Base-by-base conservation (phyloP, 495 filamentous ascomycete genomes). In the Penicillium angulare region DNA sequence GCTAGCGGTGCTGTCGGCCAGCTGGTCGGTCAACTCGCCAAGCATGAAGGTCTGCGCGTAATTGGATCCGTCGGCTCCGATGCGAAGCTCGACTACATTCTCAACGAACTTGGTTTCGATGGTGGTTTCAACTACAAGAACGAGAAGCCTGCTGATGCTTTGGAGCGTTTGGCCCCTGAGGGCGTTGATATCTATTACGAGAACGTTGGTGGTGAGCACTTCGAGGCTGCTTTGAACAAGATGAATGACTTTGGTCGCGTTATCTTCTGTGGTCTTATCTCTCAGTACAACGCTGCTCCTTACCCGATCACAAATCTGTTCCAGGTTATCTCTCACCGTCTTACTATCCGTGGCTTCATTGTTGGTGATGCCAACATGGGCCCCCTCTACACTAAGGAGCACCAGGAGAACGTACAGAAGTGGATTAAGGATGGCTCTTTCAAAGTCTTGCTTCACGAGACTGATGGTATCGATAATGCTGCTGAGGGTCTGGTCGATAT, bases 111-210 rank as follows among this genome's bases (percentile, higher is more conserved):
- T 15, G 78, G 79, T 18, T 89, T 88, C 55, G 84, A 87, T 43
- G 83, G 72, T 27, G 85, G 81, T 6, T 89, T 88, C 71, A 88
- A 89, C 67, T 89, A 89, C 71, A 89, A 89, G 79, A 87, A 75
- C 18, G 85, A 86, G 71, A 81, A 82, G 57, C 75, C 86, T 15
- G 59, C 59, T 1, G 85, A 88, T 39, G 92, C 90, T 1, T 72
- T 96, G 42, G 68, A 74, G 54, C 78, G 89, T 54, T 71, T 95
- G 35, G 88, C 87, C 5, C 92, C 90, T 0, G 61, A 92, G 23
- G 92, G 92, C 9, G 79, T 97, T 40, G 90, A 96, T 62, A 95
- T 97, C 65, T 96, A 96, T 73, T 97, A 86, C 58, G 92, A 97
- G 67, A 96, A 96, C 54, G 92, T 97, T 16, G 92, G 92, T 7